phyloP scores from a whole-genome alignment of 495 filamentous ascomycete genomes.

The Aspergillus panamensis region DNA sequence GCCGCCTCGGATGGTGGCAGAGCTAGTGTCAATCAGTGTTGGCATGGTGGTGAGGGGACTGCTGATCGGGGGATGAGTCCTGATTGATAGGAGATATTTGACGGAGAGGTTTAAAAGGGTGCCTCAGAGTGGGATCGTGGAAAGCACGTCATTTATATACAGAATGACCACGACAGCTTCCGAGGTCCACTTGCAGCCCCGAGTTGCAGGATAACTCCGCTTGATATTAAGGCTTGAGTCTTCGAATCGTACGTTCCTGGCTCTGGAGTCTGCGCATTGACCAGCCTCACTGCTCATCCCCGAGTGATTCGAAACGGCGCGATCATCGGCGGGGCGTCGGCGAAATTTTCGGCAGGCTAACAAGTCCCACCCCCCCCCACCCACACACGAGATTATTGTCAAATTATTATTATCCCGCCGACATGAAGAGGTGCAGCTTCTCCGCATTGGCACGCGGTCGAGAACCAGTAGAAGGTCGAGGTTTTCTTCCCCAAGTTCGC shows the following conservation, averaged over 20 bases:
- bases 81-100: neutral
- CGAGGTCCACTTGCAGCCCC: no score
- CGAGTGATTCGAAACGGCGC: neutral
- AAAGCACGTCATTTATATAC: no score
- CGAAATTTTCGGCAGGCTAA: conserved; percentile 26
- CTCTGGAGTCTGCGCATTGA: no score
- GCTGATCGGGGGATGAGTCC: neutral
- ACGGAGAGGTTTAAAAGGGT: no score
- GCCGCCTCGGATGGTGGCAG: conserved; percentile 20
- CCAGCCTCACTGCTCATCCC: no score
- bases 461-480: neutral
- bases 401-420: neutral
- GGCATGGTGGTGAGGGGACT: conserved; percentile 15
- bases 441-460: neutral
- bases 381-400: neutral
- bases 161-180: no score
- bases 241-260: no score
- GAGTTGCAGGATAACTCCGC: no score
- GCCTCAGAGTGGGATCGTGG: no score
- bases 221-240: no score
- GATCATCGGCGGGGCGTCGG: conserved; percentile 24
- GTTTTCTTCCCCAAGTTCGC: neutral
- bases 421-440: neutral
- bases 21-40: conserved; percentile 9
- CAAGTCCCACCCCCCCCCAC: neutral